Percentiles rank a stretch among this genome's conserved stretches.
phyloP scores from a whole-genome alignment of 1,284 basidiomycete species.

The Cutaneotrichosporon sp. region DNA sequence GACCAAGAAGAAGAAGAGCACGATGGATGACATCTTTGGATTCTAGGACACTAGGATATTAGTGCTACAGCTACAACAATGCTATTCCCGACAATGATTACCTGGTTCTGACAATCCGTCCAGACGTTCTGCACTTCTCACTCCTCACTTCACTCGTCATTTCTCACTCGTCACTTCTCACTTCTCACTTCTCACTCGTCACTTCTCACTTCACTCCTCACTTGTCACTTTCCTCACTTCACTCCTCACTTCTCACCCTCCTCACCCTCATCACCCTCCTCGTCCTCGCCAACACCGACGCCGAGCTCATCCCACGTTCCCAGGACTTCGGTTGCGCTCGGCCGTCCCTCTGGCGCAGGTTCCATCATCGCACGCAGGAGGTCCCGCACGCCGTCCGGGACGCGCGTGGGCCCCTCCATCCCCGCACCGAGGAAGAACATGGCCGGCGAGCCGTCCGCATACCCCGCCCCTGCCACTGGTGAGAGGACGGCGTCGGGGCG shows the following conservation, averaged over 20 bases:
- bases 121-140: no score
- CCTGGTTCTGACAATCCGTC: not conserved
- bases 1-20: constrained; percentile 34
- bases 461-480: constrained; percentile 19
- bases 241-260: not conserved
- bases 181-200: no score
- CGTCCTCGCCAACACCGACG: constrained; percentile 21
- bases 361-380: constrained; percentile 44
- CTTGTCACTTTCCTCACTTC: not conserved
- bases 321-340: constrained; percentile 39
- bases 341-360: constrained; percentile 32
- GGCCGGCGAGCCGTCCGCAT: constrained; percentile 40
- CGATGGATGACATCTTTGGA: constrained; percentile 47
- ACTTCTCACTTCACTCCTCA: not conserved
- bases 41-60: constrained; percentile 11
- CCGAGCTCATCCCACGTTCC: constrained; percentile 34
- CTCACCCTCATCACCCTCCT: not conserved
- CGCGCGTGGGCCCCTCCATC: constrained; percentile 20
- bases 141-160: no score
- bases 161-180: not conserved
- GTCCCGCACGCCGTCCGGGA: constrained; percentile 33
- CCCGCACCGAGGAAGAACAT: constrained; percentile 26
- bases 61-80: constrained; percentile 9
- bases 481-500: not conserved
- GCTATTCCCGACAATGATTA: not conserved